Evolutionary conservation across 495 filamentous ascomycete genomes (phyloP).

Genomic region (Xylaria venustula): DNA sequence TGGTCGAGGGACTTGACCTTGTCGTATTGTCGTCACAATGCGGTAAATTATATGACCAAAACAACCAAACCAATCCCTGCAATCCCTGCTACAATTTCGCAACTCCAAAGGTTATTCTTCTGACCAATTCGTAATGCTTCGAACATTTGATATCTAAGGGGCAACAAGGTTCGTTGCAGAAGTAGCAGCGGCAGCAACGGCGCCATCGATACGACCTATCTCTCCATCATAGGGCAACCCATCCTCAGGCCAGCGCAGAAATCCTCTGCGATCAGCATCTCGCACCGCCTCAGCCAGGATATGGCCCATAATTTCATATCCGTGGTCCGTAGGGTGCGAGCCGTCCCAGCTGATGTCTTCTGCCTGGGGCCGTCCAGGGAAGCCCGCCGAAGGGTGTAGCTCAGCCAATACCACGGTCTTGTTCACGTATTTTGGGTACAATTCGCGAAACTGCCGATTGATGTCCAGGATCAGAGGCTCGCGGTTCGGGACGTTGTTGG

Average conservation of each 20-base stretch:
- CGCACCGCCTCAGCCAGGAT: slow-evolving; percentile 36
- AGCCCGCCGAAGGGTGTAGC: slow-evolving; percentile 28
- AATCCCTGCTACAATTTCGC: too few relatives aligned
- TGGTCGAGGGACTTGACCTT: too few relatives aligned
- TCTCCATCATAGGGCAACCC: slow-evolving; percentile 30
- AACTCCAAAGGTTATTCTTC: not conserved
- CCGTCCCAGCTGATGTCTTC: slow-evolving; percentile 29
- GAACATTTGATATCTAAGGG: not conserved
- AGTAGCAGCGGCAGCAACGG: not conserved
- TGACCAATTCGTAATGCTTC: not conserved
- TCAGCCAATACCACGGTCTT: slow-evolving; percentile 29
- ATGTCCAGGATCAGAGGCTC: slow-evolving; percentile 35
- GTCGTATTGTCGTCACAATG: not conserved
- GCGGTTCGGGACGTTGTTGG: slow-evolving; percentile 33
- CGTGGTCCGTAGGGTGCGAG: slow-evolving; percentile 41
- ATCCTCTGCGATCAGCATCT: slow-evolving; percentile 32
- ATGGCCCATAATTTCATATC: slow-evolving; percentile 45
- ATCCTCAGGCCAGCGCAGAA: slow-evolving; percentile 32
- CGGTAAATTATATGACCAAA: not conserved
- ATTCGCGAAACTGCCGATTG: slow-evolving; percentile 31
- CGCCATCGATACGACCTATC: slow-evolving; percentile 14
- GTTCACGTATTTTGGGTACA: slow-evolving; percentile 24
- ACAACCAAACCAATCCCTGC: too few relatives aligned
- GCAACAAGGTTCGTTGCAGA: not conserved
- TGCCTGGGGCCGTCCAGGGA: slow-evolving; percentile 17